Base-by-base conservation (phyloP, 2,329 filamentous ascomycete genomes). In the Dactylonectria macrodidyma region DNA sequence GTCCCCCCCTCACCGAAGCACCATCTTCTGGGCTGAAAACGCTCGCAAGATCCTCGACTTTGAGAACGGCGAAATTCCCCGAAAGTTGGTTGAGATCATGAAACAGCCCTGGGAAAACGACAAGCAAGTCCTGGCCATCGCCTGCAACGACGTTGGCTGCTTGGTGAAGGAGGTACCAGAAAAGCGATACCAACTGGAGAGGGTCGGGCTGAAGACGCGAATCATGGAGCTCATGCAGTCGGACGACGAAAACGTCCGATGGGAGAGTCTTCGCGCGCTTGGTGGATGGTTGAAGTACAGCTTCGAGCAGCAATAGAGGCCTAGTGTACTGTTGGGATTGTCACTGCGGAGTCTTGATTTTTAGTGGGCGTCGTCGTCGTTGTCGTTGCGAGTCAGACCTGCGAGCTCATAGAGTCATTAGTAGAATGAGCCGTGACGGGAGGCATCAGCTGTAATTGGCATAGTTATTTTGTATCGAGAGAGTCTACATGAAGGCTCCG, bases 191-290 rank as follows among this genome's bases (percentile, higher is more conserved):
- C 89, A 92, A 79, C 86, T 97, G 74, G 95, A 98, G 84, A 95
- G 91, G 83, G 81, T 95, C 50, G 94, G 94, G 0, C 82, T 98
- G 70, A 98, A 98, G 88, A 89, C 89, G 19, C 88, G 94, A 73
- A 92, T 97, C 68, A 97, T 98, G 95, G 93, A 95, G 83, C 86
- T 98, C 77, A 98, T 98, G 95, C 91, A 90, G 76, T 94, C 97
- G 78, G 87, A 90, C 66, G 94, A 97, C 76, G 95, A 97, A 84
- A 91, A 90, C 67, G 94, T 98, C 54, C 88, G 95, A 78, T 98
- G 95, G 94, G 95, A 98, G 85, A 96, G 93, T 81, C 83, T 98
- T 83, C 90, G 92, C 76, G 95, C 95, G 16, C 90, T 98, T 47
- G 88, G 88, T 22, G 87, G 87, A 19, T 90, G 88, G 88, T 80